Conservation (phyloP, 2,329 filamentous ascomycete genomes). For the Xylaria sp. region DNA sequence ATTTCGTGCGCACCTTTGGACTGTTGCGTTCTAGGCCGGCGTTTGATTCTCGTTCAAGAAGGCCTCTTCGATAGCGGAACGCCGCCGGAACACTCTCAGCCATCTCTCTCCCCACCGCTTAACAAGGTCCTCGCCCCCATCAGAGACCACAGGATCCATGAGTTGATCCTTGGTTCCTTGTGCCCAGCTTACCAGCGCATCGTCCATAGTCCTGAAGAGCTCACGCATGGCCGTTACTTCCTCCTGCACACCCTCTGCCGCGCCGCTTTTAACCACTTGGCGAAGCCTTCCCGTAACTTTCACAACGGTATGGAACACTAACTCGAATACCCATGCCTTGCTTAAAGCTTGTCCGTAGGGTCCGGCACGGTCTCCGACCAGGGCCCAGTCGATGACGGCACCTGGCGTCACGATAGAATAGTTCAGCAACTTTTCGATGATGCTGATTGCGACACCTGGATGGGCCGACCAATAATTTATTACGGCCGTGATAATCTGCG, state of each 20-base stretch:
- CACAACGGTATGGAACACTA: constrained; percentile 86
- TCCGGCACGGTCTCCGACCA: constrained; percentile 66
- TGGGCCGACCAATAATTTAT: constrained; percentile 95
- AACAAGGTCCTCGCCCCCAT: constrained; percentile 73
- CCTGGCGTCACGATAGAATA: constrained; percentile 92
- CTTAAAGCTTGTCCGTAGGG: constrained; percentile 75
- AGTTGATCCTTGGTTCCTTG: constrained; percentile 78
- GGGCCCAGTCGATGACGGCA: constrained; percentile 89
- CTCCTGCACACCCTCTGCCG: constrained; percentile 62
- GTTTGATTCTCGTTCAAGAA: constrained; percentile 45
- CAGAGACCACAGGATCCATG: constrained; percentile 67
- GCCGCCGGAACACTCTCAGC: constrained; percentile 84
- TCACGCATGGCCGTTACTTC: constrained; percentile 81
- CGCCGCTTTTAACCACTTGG: constrained; percentile 76
- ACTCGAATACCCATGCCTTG: constrained; percentile 84
- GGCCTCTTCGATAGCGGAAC: constrained; percentile 86
- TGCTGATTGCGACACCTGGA: constrained; percentile 89
- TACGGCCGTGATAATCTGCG: constrained; percentile 90
- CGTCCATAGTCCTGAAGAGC: constrained; percentile 84
- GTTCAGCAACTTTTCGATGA: constrained; percentile 96
- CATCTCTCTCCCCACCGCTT: constrained; percentile 86
- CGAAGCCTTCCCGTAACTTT: constrained; percentile 90
- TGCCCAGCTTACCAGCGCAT: constrained; percentile 78
- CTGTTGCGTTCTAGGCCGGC: constrained; percentile 25
- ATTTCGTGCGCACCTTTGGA: constrained; percentile 55